Base-by-base conservation (phyloP, 805 yeast species). In the Sugiyamaella lignohabitans region DNA sequence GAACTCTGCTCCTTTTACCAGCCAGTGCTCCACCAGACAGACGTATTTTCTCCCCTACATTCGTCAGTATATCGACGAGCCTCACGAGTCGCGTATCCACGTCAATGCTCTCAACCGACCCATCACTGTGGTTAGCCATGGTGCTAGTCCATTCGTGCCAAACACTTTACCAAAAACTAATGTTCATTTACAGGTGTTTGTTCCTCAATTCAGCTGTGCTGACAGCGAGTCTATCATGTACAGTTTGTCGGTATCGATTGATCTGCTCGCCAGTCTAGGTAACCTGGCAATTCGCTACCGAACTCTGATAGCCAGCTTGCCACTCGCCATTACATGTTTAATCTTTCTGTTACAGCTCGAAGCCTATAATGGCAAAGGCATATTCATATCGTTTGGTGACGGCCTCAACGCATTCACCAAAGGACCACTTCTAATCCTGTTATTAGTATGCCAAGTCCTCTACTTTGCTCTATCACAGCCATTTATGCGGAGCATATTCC, bases 261-360 rank as follows among this genome's bases (percentile, higher is more conserved):
- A 84, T 61, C 63, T 78, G 59, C 55, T 75, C 39, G 70, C 73
- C 24, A 82, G 91, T 34, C 63, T 89, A 49, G 82, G 80, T 47
- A 71, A 84, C 53, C 64, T 89, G 40, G 82, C 85, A 3, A 69
- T 88, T 54, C 71, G 95, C 47, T 91, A 84, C 63, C 73, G 98
- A 57, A 72, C 91, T 11, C 78, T 85, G 1, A 67, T 84, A 36
- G 82, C 85, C 3, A 73, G 88, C 1, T 73, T 84, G 45, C 88
- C 95, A 2, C 69, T 82, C 1, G 76, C 79, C 35, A 67, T 84
- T 16, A 72, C 81, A 1, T 63, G 78, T 0, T 47, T 78, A 16
- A 74, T 76, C 0, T 53, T 83, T 39, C 56, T 75, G 2, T 56
- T 78, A 18, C 97, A 89, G 60, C 67, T 83, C 43, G 56, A 56